Base-by-base conservation (phyloP, 148 eudicot genomes). In the Spergularia bocconei region DNA sequence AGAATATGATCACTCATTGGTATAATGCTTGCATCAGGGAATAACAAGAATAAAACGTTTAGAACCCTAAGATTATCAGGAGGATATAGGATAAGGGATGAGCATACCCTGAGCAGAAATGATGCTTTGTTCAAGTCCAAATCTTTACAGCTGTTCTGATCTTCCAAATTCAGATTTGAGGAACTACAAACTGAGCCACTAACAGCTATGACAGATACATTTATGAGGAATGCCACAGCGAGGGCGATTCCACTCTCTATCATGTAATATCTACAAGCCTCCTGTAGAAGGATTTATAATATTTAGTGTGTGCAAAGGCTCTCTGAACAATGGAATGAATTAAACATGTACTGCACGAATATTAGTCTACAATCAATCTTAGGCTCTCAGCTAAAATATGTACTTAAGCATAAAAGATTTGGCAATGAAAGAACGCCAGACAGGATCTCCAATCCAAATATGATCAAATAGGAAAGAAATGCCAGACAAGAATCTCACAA, bases 81-180 rank as follows among this genome's bases (percentile, higher is more conserved):
- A 44, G 5, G 10, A 44, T 44, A 44, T 44, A 8, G 20, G 61
- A n/a, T 29, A 29, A 29, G 36, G 36, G 36, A 29, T 29, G 36
- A 76, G 23, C 86, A 16, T 82, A 88, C 99, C 85, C 83, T 88
- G 12, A 96, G 93, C 86, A 96, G 80, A 80, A 96, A 96, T 11
- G 99, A 91, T 67, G 99, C 99, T 83, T 86, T 81, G 70, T 96
- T 96, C 82, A 96, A 83, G 86, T 89, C 94, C 88, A 96, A 85
- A 81, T 91, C 84, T 69, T 81, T 67, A 82, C 99, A 96, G 84
- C 83, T 92, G 73, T 87, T 64, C 68, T 86, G 84, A 85, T 88
- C 86, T 73, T 89, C 92, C 25, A 79, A 65, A 81, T 75, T 86
- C 83, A 92, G 65, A 83, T 68, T 82, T 25, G 92, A 77, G 33